A percentile compares a stretch with the other conserved stretches of the same genome.
phyloP scores from a whole-genome alignment of 176 grass and related monocot species.

The Typha latifolia region DNA sequence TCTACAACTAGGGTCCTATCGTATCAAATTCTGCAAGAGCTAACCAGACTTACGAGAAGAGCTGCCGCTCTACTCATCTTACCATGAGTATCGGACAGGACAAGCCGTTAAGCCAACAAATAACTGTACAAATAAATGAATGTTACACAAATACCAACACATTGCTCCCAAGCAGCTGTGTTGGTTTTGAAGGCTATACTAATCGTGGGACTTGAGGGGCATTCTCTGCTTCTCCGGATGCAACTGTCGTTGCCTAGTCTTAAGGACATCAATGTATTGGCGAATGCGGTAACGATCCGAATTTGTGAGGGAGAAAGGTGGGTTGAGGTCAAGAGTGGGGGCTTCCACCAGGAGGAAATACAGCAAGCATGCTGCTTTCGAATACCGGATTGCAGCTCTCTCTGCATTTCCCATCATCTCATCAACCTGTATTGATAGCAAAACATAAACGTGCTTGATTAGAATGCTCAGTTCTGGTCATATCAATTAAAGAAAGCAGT shows the following conservation, averaged over 20 bases:
- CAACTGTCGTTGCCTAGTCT: conserved; percentile 45
- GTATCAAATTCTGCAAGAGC: too few relatives aligned
- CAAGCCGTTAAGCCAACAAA: not conserved
- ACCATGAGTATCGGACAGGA: not conserved
- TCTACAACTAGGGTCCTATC: too few relatives aligned
- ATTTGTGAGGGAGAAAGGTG: conserved; percentile 59
- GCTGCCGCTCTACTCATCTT: not conserved
- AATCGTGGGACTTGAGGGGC: conserved; percentile 2
- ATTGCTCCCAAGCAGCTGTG: not conserved
- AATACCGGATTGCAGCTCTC: conserved; percentile 44
- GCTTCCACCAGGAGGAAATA: conserved; percentile 79
- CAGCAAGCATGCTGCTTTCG: conserved; percentile 56
- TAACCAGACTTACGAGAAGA: not conserved
- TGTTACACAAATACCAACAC: conserved; percentile 2
- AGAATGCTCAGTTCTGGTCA: not conserved
- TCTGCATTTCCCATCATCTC: conserved; percentile 72
- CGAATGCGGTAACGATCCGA: conserved; percentile 56
- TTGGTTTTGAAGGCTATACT: not conserved
- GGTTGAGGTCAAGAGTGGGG: conserved; percentile 56
- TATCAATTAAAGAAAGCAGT: not conserved
- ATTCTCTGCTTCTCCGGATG: conserved; percentile 31
- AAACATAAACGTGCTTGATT: not conserved
- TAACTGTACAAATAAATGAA: conserved; percentile 34
- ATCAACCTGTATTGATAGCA: conserved; percentile 41
- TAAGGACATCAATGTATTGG: conserved; percentile 78